These are phyloP conservation scores for Colletotrichum siamense DNA, from an alignment of 2,329 filamentous ascomycete genomes.

Conservation along the genomic window DNA sequence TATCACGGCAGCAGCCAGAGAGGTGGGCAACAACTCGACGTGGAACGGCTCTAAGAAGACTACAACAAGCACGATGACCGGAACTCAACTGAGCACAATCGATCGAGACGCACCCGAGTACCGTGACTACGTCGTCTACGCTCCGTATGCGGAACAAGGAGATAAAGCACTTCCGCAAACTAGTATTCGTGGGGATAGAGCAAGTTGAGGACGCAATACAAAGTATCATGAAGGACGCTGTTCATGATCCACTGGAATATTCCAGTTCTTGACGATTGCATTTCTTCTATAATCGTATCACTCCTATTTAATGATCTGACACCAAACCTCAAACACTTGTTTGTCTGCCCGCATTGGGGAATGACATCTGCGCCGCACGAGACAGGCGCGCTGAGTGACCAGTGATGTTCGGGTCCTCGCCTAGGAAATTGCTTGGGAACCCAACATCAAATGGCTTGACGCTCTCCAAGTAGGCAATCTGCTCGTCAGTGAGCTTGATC, in stretches of 20 bases:
- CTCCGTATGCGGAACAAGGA: not conserved
- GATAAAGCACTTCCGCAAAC: not conserved
- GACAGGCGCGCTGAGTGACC: conserved; percentile 1
- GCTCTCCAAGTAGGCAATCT: conserved; percentile 60
- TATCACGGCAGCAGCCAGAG: not conserved
- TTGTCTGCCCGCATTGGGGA: conserved; percentile 6
- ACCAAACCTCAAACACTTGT: not conserved
- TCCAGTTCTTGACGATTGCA: not conserved
- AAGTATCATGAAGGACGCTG: not conserved
- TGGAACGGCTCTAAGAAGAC: not conserved
- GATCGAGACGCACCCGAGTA: not conserved
- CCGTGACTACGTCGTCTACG: not conserved
- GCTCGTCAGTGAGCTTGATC: conserved; percentile 53
- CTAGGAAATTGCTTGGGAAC: conserved; percentile 54
- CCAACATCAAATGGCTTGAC: conserved; percentile 60
- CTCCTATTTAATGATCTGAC: accelerated
- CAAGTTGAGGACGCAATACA: accelerated
- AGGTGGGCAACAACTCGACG: not conserved
- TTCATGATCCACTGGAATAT: not conserved
- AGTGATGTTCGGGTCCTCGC: conserved; percentile 28
- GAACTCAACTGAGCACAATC: not conserved
- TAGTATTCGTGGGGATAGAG: not conserved
- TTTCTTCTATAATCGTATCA: not conserved
- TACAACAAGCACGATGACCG: not conserved
- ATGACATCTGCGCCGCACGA: conserved; percentile 10